Percentiles rank a stretch among this genome's conserved stretches.
Evolutionary conservation across 108 stramenopile species (phyloP).

Genomic region (Nitzschia palea): DNA sequence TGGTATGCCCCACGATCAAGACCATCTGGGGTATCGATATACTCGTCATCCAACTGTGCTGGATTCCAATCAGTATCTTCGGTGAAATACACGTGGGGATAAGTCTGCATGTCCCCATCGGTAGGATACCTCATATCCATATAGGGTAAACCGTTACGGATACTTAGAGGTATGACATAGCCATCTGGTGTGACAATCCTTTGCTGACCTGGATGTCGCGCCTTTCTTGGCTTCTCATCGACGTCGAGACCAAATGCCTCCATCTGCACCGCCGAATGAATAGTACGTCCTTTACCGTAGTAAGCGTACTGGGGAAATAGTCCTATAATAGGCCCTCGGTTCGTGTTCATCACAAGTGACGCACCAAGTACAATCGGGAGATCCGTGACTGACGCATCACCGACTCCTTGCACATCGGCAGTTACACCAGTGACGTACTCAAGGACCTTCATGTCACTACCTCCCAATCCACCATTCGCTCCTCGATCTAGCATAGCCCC

Average conservation of each 20-base stretch:
- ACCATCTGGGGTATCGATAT: too few relatives aligned
- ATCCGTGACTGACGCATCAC: conserved; percentile 8
- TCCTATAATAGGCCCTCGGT: conserved; percentile 27
- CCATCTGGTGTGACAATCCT: neutral
- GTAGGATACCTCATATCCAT: neutral
- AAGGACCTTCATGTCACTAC: conserved; percentile 12
- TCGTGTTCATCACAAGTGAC: neutral
- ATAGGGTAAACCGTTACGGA: conserved; percentile 2
- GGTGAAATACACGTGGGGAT: conserved; percentile 38
- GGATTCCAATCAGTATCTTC: conserved; percentile 29
- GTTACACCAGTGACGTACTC: neutral
- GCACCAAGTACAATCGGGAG: conserved; percentile 20
- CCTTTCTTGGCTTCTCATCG: too few relatives aligned
- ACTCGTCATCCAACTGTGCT: too few relatives aligned
- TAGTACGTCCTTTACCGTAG: conserved; percentile 3
- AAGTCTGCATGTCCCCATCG: too few relatives aligned
- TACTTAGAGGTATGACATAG: neutral
- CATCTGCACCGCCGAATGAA: conserved; percentile 20
- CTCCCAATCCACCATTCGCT: conserved; percentile 31
- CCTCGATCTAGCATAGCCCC: conserved; percentile 34
- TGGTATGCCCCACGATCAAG: too few relatives aligned
- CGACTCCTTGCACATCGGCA: conserved; percentile 23
- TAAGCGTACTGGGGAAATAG: conserved; percentile 34
- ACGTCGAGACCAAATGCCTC: neutral
- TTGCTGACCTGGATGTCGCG: too few relatives aligned